Conservation (phyloP, 169 alveolate genomes). For the Neospora caninum region DNA sequence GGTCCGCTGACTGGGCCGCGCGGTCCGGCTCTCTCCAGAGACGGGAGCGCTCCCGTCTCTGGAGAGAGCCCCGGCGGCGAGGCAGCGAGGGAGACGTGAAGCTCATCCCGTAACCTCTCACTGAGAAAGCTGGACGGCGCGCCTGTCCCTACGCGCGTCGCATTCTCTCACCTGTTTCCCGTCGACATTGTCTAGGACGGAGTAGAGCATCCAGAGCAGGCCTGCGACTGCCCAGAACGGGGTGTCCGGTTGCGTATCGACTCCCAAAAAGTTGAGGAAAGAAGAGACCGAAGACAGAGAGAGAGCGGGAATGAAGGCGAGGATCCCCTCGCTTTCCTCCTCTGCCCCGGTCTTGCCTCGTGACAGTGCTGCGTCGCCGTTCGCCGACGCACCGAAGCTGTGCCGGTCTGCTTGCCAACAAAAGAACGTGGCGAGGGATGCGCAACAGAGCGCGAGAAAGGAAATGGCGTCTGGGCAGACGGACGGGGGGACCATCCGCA, state of each 20-base stretch:
- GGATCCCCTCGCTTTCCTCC: too few species aligned
- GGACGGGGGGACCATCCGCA: slow-evolving; percentile 10
- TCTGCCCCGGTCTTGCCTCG: not conserved
- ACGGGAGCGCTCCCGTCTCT: too few species aligned
- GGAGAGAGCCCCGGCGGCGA: too few species aligned
- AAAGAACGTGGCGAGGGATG: slow-evolving; percentile 43
- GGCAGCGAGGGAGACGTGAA: too few species aligned
- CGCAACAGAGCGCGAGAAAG: slow-evolving; percentile 44
- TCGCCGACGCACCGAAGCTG: not conserved
- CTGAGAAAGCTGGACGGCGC: too few species aligned
- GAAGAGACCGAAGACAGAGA: not conserved
- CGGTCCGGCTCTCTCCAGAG: too few species aligned
- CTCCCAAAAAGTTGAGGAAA: not conserved
- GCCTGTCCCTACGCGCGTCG: not conserved
- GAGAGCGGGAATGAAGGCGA: not conserved
- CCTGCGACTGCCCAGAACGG: slow-evolving; percentile 40
- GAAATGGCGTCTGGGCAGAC: slow-evolving; percentile 49
- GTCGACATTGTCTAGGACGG: slow-evolving; percentile 50
- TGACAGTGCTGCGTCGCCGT: not conserved
- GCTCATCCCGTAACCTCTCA: too few species aligned
- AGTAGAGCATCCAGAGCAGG: slow-evolving; percentile 54
- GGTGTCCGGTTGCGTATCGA: not conserved
- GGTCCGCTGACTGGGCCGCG: too few species aligned
- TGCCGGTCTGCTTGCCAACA: slow-evolving; percentile 41
- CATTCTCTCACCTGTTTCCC: slow-evolving; percentile 44